Evolutionary conservation across 306 rosid genomes (phyloP), one percentile per base, ranked within the genome.

Genomic region (Luffa acutangula): DNA sequence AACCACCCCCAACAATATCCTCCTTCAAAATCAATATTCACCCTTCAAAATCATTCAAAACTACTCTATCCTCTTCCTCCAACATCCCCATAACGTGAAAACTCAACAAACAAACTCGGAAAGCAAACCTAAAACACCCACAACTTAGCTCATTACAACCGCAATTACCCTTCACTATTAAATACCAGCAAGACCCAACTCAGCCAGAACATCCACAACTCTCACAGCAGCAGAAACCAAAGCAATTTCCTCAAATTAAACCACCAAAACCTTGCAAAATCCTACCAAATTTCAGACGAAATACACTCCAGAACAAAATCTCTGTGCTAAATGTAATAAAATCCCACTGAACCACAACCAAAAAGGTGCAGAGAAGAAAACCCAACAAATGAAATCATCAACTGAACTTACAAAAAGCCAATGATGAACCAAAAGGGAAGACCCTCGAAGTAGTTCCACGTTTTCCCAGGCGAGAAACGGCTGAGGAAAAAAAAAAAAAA

Each of bases 1-100:
- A 64, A 78, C 81, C 86, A 87, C 57, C 87, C 87, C 80, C 60
- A 85, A 65, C 82, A 88, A 85, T 10, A 72, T 0, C 86, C 86
- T 81, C 51, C 81, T 77, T 79, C 65, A 73, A 78, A 87, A 82
- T 82, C 90, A 91, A 86, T 82, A 48, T 82, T 80, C 86, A 86
- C 82, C 81, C 43, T 81, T 76, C 79, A 25, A 82, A 89, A 81
- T 70, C 80, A 79, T 79, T 60, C 89, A 77, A 45, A 54, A 51
- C 49, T 48, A 10, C 51, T 15, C 15, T 10, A 74, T 74, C 78
- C 62, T 74, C 78, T 31, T 51, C 78, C 34, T 74, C 78, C 4
- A 52, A 74, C 78, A 74, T 54, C 15, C 78, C 78, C 78, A 74
- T 74, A 74, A 7, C 57, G 7, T 8, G 9, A 17, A 73, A 73